These are phyloP conservation scores for Fusarium brevicatenulatum DNA, from an alignment of 2,329 filamentous ascomycete genomes.

Conservation along the genomic window DNA sequence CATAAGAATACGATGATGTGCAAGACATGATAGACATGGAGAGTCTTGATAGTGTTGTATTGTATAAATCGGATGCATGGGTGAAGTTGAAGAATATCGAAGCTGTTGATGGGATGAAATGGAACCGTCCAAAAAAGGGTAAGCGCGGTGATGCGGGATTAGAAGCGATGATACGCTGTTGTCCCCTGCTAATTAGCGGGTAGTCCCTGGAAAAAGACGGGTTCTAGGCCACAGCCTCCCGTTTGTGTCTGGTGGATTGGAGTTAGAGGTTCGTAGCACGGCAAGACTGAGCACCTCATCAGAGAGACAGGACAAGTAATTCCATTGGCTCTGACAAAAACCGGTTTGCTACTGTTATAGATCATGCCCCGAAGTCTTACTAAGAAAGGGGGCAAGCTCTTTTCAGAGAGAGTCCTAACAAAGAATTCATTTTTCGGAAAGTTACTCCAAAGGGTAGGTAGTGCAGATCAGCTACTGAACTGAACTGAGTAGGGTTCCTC, in stretches of 20 bases:
- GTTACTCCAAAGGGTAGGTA: neutral
- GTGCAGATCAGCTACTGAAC: constrained; percentile 18
- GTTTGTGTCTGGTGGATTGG: constrained; percentile 9
- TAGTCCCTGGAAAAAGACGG: constrained; percentile 26
- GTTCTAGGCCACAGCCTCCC: constrained; percentile 13
- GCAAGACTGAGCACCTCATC: neutral
- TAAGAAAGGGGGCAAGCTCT: neutral
- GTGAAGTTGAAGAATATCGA: constrained; percentile 31
- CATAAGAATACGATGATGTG: neutral
- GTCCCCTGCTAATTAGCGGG: constrained; percentile 27
- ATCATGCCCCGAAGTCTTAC: neutral
- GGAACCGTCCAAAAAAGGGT: neutral
- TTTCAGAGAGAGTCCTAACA: neutral
- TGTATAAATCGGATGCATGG: neutral
- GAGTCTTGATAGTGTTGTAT: neutral
- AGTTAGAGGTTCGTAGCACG: neutral
- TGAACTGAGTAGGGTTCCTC: constrained; percentile 1
- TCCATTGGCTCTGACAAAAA: constrained; percentile 24
- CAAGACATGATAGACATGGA: neutral
- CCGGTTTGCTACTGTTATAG: neutral
- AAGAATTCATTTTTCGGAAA: constrained; percentile 1
- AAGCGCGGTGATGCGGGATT: constrained; percentile 15
- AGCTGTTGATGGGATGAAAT: constrained; percentile 11
- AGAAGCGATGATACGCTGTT: constrained; percentile 22
- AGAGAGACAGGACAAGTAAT: neutral